Evolutionary conservation across 495 filamentous ascomycete genomes (phyloP).

Genomic region (Daldinia bambusicola): DNA sequence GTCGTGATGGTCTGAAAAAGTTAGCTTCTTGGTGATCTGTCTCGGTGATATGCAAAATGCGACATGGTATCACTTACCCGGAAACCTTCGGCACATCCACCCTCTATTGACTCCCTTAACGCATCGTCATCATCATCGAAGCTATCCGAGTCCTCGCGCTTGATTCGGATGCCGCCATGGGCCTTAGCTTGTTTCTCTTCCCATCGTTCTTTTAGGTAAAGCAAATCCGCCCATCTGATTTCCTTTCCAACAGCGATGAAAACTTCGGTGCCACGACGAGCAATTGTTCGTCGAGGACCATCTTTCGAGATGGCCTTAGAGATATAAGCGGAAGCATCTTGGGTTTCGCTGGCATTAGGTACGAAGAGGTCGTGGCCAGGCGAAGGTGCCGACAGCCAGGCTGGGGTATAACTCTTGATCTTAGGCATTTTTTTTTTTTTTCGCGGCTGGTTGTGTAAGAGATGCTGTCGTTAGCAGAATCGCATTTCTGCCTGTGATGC

Average conservation of each 20-base stretch:
- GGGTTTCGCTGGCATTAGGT: slow-evolving; percentile 46
- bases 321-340: slow-evolving; percentile 46
- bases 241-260: slow-evolving; percentile 87
- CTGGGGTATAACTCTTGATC: slow-evolving; percentile 81
- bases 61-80: slow-evolving; percentile 53
- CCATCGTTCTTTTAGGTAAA: slow-evolving; percentile 77
- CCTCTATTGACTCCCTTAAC: slow-evolving; percentile 45
- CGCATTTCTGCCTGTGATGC: slow-evolving; percentile 35
- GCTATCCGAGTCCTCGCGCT: slow-evolving; percentile 47
- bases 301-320: slow-evolving; percentile 52
- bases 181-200: slow-evolving; percentile 58
- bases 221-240: slow-evolving; percentile 85
- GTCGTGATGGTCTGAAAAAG: slow-evolving; percentile 71
- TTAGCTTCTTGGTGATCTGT: slow-evolving; percentile 31
- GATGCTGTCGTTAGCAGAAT: slow-evolving; percentile 31
- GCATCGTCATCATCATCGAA: slow-evolving; percentile 51
- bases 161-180: slow-evolving; percentile 44
- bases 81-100: slow-evolving; percentile 53
- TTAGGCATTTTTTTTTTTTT: slow-evolving; percentile 81
- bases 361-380: slow-evolving; percentile 79
- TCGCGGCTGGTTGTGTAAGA: background rate
- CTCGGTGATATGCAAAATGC: slow-evolving; percentile 11
- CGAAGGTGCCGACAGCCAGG: slow-evolving; percentile 80
- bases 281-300: slow-evolving; percentile 75
- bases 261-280: slow-evolving; percentile 78